These are phyloP conservation scores for Cyclotella kingstonii DNA, from an alignment of 108 stramenopile species.

Conservation along the genomic window DNA sequence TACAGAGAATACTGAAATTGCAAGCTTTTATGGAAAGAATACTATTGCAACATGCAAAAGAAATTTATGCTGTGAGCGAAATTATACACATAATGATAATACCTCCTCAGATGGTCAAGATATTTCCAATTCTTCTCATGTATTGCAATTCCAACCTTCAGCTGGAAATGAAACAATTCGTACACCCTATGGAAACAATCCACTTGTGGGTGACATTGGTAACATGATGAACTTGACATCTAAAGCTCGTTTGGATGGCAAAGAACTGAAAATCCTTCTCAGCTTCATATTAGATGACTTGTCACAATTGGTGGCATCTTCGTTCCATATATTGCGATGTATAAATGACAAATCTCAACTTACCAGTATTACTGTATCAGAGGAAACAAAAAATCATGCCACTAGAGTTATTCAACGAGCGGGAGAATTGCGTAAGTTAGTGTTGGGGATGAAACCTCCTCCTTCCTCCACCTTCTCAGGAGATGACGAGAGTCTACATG, in stretches of 20 bases:
- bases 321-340: conserved; percentile 10
- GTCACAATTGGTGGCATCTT: conserved; percentile 34
- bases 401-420: conserved; percentile 31
- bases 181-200: conserved; percentile 78
- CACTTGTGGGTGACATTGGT: conserved; percentile 70
- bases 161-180: neutral
- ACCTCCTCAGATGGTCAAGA: neutral
- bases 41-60: conserved; percentile 22
- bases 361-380: conserved; percentile 1
- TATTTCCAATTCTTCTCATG: neutral
- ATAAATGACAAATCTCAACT: conserved; percentile 18
- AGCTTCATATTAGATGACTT: conserved; percentile 44
- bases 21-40: conserved; percentile 3
- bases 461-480: conserved; percentile 11
- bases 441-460: conserved; percentile 50
- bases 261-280: conserved; percentile 47
- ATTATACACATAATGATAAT: neutral
- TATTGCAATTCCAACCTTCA: neutral
- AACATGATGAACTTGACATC: conserved; percentile 53
- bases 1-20: neutral
- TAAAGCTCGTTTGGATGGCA: conserved; percentile 61
- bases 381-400: conserved; percentile 27
- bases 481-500: conserved; percentile 28
- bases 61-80: conserved; percentile 39
- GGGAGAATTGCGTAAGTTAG: conserved; percentile 54